These are phyloP conservation scores for Artemisia tridentata DNA, from an alignment of 129 eudicot genomes.

Conservation along the genomic window DNA sequence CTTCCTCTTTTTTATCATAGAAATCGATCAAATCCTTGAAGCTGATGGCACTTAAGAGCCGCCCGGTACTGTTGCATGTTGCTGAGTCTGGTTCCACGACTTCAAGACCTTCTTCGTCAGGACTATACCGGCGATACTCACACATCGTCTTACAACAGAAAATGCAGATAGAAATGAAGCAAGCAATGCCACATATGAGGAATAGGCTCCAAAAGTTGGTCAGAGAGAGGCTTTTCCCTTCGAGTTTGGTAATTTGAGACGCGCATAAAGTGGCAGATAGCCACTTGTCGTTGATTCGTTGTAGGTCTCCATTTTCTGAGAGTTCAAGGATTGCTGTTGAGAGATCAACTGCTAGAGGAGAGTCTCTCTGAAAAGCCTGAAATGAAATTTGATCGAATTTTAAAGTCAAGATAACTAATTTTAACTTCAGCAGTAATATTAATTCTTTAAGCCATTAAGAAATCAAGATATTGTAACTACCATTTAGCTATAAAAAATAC, in stretches of 20 bases:
- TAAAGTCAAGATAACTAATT: background rate
- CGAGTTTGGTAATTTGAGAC: slow-evolving; percentile 8
- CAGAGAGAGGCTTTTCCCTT: slow-evolving; percentile 33
- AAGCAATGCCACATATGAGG: slow-evolving; percentile 37
- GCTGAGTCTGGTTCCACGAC: background rate
- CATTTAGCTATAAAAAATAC: too few species aligned
- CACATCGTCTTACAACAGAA: slow-evolving; percentile 23
- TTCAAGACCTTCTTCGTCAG: slow-evolving; percentile 17
- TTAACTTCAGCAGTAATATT: background rate
- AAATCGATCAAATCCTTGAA: slow-evolving; percentile 7
- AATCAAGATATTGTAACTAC: too few species aligned
- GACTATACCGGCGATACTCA: slow-evolving; percentile 28
- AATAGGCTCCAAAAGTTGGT: slow-evolving; percentile 54
- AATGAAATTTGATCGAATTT: background rate
- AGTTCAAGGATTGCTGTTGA: slow-evolving; percentile 48
- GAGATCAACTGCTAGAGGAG: slow-evolving; percentile 43
- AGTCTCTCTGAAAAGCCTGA: slow-evolving; percentile 48
- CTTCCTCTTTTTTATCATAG: slow-evolving; percentile 4
- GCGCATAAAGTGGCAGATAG: slow-evolving; percentile 26
- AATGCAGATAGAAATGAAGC: slow-evolving; percentile 32
- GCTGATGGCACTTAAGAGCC: background rate
- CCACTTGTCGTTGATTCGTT: slow-evolving; percentile 44
- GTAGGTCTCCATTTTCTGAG: slow-evolving; percentile 43
- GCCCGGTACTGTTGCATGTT: background rate
- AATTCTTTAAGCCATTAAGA: background rate